Evolutionary conservation across 2,329 filamentous ascomycete species (phyloP), one percentile per base, ranked within the genome.

Genomic region (Neonectria punicea): DNA sequence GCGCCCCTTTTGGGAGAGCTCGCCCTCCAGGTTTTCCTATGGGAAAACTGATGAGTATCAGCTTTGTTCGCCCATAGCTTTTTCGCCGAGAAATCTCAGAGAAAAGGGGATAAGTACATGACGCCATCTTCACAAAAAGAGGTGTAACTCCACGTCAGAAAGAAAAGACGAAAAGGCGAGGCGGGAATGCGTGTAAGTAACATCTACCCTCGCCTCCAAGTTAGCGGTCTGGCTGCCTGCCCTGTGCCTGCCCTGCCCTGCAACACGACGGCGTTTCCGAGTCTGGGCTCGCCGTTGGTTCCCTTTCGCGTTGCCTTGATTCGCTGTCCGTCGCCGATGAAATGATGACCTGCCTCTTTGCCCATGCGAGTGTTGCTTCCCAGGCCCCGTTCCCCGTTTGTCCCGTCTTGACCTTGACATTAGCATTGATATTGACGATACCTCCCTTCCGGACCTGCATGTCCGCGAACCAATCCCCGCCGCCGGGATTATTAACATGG

Each of bases 401-500:
- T 58, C 25, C 39, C 60, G 30, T 30, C 25, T 50, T 49, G 25
- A 43, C 47, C 25, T 46, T 43, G 36, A n/a, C 36, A 49, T 53
- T 28, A 14, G 16, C 25, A 16, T 50, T 50, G 46, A 43, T 47
- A 25, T 46, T 41, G 39, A 41, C 39, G 39, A 41, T 41, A 18
- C 39, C 39, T 11, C 61, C 57, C 53, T 58, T 66, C 61, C 70
- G 64, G 62, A 53, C 18, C 59, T 68, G 46, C 53, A 67, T 60
- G 53, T 72, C 70, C 66, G 66, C 39, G 50, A 68, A 36, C 66
- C 64, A 67, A 65, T 67, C 61, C 64, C 67, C 49, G 32, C 51
- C 61, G 14, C 46, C 53, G 46, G 58, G 53, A 62, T 56, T 34
- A 59, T 63, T 56, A 43, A 62, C 20, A 39, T 66, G 60, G 54